These are phyloP conservation scores for Cystofilobasidium macerans DNA, from an alignment of 768 basidiomycete species.

Conservation along the genomic window DNA sequence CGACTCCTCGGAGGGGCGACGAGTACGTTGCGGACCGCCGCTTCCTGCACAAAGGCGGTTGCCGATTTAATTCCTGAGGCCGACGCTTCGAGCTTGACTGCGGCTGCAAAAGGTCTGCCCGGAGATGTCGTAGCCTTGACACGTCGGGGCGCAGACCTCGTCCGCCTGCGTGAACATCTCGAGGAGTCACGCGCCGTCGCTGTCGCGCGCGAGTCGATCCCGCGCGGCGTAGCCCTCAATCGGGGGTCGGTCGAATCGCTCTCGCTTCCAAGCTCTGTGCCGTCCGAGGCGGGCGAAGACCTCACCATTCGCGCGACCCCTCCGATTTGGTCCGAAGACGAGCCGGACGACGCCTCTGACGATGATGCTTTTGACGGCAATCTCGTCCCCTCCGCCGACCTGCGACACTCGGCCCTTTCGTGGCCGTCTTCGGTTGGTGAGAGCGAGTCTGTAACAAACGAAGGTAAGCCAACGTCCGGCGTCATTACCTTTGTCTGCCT, in stretches of 20 bases:
- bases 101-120: not conserved
- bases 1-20: constrained; percentile 74
- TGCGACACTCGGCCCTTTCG: no score
- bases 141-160: not conserved
- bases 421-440: no score
- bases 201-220: not conserved
- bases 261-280: not conserved
- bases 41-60: constrained; percentile 77
- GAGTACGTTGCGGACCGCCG: constrained; percentile 69
- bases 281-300: not conserved
- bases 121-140: not conserved
- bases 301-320: not conserved
- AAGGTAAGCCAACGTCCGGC: no score
- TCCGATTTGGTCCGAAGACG: not conserved
- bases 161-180: not conserved
- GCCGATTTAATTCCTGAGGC: constrained; percentile 40
- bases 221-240: not conserved
- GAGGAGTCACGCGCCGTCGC: not conserved
- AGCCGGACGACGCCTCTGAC: not conserved
- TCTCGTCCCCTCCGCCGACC: no score
- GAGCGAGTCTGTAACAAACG: no score
- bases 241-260: not conserved
- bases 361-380: not conserved
- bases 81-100: not conserved
- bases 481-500: no score